These are phyloP conservation scores for Backusella morwellensis DNA, from an alignment of 192 early-diverging fungal species.

Conservation along the genomic window DNA sequence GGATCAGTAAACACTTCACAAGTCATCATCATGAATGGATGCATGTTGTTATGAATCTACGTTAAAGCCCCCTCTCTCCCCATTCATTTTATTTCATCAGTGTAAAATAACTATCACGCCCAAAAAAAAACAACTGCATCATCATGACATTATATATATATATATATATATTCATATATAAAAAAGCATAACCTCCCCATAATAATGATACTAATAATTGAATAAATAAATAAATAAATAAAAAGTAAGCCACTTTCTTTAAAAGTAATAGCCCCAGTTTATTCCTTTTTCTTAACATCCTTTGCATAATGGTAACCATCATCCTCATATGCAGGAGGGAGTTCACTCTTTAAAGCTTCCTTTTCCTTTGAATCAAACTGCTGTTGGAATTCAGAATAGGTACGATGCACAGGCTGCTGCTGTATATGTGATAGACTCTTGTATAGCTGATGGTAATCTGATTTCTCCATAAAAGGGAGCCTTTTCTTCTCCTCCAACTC, in stretches of 20 bases:
- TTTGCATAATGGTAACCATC: not conserved
- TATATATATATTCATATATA: not conserved
- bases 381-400: conserved; percentile 24
- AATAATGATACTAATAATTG: not conserved
- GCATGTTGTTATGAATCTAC: conserved; percentile 27
- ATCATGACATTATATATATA: not conserved
- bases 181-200: not conserved
- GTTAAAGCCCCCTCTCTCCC: not conserved
- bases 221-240: not conserved
- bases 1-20: conserved; percentile 26
- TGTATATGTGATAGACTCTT: conserved; percentile 10
- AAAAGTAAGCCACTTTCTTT: not conserved
- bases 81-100: not conserved
- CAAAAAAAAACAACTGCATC: not conserved
- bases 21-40: conserved; percentile 23
- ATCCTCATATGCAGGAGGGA: conserved; percentile 9
- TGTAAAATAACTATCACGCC: not conserved
- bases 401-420: conserved; percentile 9
- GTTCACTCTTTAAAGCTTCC: not conserved
- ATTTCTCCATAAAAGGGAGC: not conserved
- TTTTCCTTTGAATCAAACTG: not conserved
- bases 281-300: not conserved
- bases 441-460: conserved; percentile 21
- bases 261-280: not conserved
- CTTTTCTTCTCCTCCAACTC: not conserved